phyloP scores from a whole-genome alignment of 2,329 filamentous ascomycete genomes.

The Xylaria sp. region DNA sequence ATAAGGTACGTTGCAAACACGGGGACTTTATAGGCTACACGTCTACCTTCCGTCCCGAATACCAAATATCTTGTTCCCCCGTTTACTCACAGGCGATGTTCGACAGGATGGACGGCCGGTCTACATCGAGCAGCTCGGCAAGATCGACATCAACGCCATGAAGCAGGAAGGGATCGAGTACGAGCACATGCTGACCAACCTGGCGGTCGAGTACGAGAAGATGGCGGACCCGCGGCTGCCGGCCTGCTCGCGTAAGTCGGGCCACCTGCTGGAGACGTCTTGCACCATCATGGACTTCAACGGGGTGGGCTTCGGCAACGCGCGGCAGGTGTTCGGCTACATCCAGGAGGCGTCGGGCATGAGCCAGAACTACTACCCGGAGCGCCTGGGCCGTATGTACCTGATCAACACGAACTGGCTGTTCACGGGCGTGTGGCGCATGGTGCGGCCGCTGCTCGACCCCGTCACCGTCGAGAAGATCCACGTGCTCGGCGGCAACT shows the following conservation, averaged over 20 bases:
- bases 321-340: conserved; percentile 84
- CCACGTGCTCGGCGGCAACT: conserved; percentile 78
- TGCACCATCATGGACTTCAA: conserved; percentile 99
- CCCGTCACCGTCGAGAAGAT: conserved; percentile 97
- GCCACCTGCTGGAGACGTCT: conserved; percentile 91
- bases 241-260: conserved; percentile 90
- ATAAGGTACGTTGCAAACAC: conserved; percentile 65
- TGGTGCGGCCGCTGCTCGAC: conserved; percentile 93
- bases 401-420: conserved; percentile 98
- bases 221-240: conserved; percentile 90
- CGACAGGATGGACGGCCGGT: conserved; percentile 87
- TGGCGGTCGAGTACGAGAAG: conserved; percentile 97
- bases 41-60: conserved; percentile 4
- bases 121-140: conserved; percentile 95
- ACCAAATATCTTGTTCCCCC: neutral
- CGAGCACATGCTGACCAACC: conserved; percentile 94
- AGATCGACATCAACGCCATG: conserved; percentile 87
- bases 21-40: neutral
- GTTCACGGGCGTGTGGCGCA: conserved; percentile 81
- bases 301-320: conserved; percentile 82
- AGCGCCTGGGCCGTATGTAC: conserved; percentile 94
- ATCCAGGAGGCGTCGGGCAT: conserved; percentile 82
- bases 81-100: conserved; percentile 8
- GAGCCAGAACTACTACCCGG: conserved; percentile 98
- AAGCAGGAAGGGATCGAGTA: conserved; percentile 83